A percentile compares a stretch with the other conserved stretches of the same genome.
phyloP scores from a whole-genome alignment of 1,139 yeast species.

The Kodamaea suecica region DNA sequence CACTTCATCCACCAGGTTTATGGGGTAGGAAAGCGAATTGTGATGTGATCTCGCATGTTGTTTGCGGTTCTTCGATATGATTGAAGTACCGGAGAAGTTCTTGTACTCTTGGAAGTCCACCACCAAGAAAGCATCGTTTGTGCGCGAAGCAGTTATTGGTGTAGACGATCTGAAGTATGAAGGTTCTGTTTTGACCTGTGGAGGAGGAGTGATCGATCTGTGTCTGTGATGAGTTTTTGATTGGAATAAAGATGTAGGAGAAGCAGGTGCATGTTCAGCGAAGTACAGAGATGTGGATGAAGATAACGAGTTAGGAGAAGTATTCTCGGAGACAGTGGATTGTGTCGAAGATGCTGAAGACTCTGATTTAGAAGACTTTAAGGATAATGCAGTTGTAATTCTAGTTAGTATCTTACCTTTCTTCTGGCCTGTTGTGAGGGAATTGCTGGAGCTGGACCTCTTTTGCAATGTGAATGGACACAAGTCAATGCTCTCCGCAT shows the following conservation, averaged over 20 bases:
- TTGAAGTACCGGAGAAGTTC: conserved; percentile 34
- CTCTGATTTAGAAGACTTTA: conserved; percentile 14
- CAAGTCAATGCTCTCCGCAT: neutral
- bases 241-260: conserved; percentile 1
- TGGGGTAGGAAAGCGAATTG: too few species aligned
- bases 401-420: conserved; percentile 19
- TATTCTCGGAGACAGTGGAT: conserved; percentile 1
- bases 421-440: too few species aligned
- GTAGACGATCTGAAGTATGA: neutral
- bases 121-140: conserved; percentile 30
- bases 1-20: conserved; percentile 7
- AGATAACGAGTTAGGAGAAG: too few species aligned
- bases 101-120: conserved; percentile 24
- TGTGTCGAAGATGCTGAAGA: neutral
- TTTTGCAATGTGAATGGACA: neutral
- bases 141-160: neutral
- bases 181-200: too few species aligned
- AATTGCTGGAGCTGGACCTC: too few species aligned
- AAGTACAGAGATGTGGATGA: conserved; percentile 3
- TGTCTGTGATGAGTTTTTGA: neutral
- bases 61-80: conserved; percentile 5
- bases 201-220: neutral
- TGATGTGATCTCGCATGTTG: conserved; percentile 1
- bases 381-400: conserved; percentile 13
- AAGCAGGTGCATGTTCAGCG: neutral